Evolutionary conservation across 352 stramenopile genomes (phyloP).

Genomic region (Globisporangium canariense): DNA sequence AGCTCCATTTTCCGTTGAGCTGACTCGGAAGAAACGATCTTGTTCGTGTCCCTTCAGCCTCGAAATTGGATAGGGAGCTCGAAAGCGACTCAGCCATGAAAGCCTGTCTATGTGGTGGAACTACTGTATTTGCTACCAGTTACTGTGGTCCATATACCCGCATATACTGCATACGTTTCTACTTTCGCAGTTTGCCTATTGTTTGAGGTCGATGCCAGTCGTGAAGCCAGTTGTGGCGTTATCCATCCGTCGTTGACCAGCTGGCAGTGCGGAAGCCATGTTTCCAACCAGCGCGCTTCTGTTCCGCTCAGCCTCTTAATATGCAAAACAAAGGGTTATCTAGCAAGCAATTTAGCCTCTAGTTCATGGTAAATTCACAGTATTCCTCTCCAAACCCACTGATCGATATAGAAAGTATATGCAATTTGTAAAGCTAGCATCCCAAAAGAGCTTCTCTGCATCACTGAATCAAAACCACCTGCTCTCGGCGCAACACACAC

Average conservation of each 20-base stretch:
- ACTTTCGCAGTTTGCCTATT: neutral
- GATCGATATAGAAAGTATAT: neutral
- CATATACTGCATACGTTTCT: no score
- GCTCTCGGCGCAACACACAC: neutral
- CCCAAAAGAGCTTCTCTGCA: no score
- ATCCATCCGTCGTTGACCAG: neutral
- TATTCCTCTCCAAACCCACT: no score
- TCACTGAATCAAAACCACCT: neutral
- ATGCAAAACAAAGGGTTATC: neutral
- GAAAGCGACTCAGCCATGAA: neutral
- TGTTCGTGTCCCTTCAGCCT: slow-evolving; percentile 6
- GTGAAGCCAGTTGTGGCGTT: slow-evolving; percentile 1
- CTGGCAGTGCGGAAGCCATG: neutral
- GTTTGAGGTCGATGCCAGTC: neutral
- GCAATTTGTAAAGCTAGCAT: neutral
- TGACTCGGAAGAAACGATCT: neutral
- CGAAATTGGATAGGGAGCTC: neutral
- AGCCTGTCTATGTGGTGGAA: neutral
- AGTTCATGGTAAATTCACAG: no score
- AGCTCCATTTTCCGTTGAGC: neutral
- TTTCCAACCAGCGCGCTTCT: neutral
- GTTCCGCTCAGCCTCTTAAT: neutral
- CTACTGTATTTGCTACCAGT: neutral
- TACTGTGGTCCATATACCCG: no score
- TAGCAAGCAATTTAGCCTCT: no score